Conservation (phyloP, 2,329 filamentous ascomycete species). For the Colletotrichum caudatum region DNA sequence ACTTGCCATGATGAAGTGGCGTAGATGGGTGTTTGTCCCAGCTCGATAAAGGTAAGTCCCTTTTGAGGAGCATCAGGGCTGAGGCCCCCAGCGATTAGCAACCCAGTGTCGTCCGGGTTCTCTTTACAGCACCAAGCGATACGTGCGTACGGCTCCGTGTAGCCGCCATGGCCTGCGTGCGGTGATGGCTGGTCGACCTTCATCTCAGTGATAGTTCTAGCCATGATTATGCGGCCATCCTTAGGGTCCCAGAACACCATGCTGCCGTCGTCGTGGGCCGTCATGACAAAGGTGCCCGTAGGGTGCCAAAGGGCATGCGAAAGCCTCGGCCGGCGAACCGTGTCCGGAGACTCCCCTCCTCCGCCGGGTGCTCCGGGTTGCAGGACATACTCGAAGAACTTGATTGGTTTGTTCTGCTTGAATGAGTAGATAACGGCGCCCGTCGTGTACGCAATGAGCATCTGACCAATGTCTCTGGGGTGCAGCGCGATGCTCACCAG, state of each 20-base stretch:
- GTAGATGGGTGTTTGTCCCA: slow-evolving; percentile 90
- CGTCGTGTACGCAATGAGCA: slow-evolving; percentile 90
- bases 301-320: slow-evolving; percentile 95
- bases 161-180: slow-evolving; percentile 62
- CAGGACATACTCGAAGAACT: slow-evolving; percentile 86
- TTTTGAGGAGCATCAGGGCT: slow-evolving; percentile 74
- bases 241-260: slow-evolving; percentile 95
- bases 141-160: slow-evolving; percentile 80
- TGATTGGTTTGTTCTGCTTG: slow-evolving; percentile 84
- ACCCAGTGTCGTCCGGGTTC: slow-evolving; percentile 91
- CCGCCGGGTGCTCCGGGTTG: slow-evolving; percentile 87
- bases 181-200: slow-evolving; percentile 77
- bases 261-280: slow-evolving; percentile 89
- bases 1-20: slow-evolving; percentile 91
- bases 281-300: slow-evolving; percentile 88
- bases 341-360: slow-evolving; percentile 72
- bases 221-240: slow-evolving; percentile 86
- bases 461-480: slow-evolving; percentile 89
- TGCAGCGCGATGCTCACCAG: slow-evolving; percentile 87
- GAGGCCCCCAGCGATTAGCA: slow-evolving; percentile 87
- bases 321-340: slow-evolving; percentile 76
- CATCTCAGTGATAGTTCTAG: slow-evolving; percentile 80
- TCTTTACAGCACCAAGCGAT: slow-evolving; percentile 94
- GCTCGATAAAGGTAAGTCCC: slow-evolving; percentile 88
- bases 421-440: slow-evolving; percentile 94